Base-by-base conservation (phyloP, 257 asterid genomes). In the Nicotiana sylvestris region DNA sequence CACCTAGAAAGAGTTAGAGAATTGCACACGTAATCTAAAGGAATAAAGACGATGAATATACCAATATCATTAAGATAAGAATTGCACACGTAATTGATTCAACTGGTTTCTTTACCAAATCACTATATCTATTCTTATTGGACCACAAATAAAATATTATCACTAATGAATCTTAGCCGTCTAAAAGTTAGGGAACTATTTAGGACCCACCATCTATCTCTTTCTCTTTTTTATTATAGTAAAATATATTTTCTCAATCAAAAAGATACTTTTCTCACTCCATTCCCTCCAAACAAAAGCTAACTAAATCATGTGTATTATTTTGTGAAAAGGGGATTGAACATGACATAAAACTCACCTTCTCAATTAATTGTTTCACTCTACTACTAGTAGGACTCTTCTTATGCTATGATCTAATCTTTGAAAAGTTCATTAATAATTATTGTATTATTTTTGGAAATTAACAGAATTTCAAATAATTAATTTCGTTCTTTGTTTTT, bases 111-210 rank as follows among this genome's bases (percentile, higher is more conserved):
- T 57, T 70, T 43, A 21, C 78, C 78, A 70, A 21, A 70, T 70
- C 78, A 70, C 17, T n/a, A 37, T 43, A 17, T 70, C 60, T 43
- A 43, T 25, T 21, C 60, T 72, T 3, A 72, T 72, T 46, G 79
- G 79, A 72, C 61, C 79, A 72, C 79, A 21, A 21, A 72, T 46
- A 17, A 72, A 43, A 72, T 21, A 72, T 72, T 32, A 46, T 72
- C 60, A 46, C 43, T 11, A 70, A 46, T 72, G 78, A 49, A 72
- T 46, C 37, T 72, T 15, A 6, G 7, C 49, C 51, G 9, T 17
- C 12, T 21, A 39, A 70, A 21, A 43, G 13, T 11, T 69, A 4
- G 17, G 33, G 5, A 69, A 69, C 57, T n/a, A 37, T 69, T 69
- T 5, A n/a, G 60, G 78, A 43, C 60, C 57, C 32, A 43, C 60